Evolutionary conservation across 371 early-diverging fungal genomes (phyloP).

Genomic region (Saksenaea vasiformis): DNA sequence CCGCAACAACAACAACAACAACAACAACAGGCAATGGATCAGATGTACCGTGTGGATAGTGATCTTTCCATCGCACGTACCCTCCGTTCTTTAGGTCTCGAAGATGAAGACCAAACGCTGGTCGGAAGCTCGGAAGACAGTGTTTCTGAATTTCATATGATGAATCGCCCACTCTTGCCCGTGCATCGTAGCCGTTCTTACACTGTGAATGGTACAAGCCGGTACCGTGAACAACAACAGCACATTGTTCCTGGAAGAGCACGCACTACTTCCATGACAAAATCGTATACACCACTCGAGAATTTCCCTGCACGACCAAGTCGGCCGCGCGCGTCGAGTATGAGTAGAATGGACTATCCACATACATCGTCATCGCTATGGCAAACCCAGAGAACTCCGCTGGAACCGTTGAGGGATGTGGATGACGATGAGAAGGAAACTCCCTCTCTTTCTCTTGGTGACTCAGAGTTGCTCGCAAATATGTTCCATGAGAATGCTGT

Average conservation of each 20-base stretch:
- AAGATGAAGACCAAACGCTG: slow-evolving; percentile 49
- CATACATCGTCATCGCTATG: slow-evolving; percentile 27
- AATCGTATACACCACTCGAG: slow-evolving; percentile 40
- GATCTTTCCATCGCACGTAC: slow-evolving; percentile 72
- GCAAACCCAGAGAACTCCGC: slow-evolving; percentile 46
- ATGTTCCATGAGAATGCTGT: slow-evolving; percentile 30
- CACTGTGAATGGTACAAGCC: slow-evolving; percentile 70
- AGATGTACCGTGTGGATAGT: slow-evolving; percentile 58
- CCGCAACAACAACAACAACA: slow-evolving; percentile 29
- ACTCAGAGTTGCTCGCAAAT: slow-evolving; percentile 50
- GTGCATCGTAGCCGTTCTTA: slow-evolving; percentile 68
- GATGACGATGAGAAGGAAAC: slow-evolving; percentile 18
- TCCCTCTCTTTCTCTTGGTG: slow-evolving; percentile 44
- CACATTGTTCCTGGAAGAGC: slow-evolving; percentile 9
- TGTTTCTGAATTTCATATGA: slow-evolving; percentile 34
- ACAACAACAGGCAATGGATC: slow-evolving; percentile 52
- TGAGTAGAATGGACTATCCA: slow-evolving; percentile 57
- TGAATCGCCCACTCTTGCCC: slow-evolving; percentile 41
- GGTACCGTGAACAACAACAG: slow-evolving; percentile 43
- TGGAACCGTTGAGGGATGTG: slow-evolving; percentile 44
- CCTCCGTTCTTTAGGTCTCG: slow-evolving; percentile 75
- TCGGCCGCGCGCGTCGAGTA: slow-evolving; percentile 62
- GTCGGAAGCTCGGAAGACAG: slow-evolving; percentile 8
- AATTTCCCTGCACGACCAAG: slow-evolving; percentile 53
- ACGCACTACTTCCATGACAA: slow-evolving; percentile 31